Evolutionary conservation across 2,329 filamentous ascomycete species (phyloP).

Genomic region (Ophiocordyceps camponoti-leonardi): DNA sequence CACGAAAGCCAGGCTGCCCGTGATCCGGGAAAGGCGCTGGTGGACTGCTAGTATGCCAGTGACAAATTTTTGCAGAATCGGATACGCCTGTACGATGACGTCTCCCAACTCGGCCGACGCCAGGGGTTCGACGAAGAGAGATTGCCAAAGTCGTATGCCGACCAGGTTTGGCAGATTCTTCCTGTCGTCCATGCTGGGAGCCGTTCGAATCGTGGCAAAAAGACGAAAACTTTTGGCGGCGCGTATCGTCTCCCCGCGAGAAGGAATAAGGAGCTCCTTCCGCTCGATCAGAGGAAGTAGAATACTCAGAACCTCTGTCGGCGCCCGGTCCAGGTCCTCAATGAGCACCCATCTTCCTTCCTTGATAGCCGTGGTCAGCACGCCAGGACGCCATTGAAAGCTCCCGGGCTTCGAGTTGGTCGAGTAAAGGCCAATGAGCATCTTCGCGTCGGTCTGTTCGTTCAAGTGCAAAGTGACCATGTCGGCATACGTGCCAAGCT

Average conservation of each 20-base stretch:
- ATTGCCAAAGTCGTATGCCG: slow-evolving; percentile 73
- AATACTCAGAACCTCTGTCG: slow-evolving; percentile 86
- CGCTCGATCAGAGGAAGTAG: slow-evolving; percentile 84
- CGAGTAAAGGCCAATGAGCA: slow-evolving; percentile 86
- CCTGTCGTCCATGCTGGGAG: slow-evolving; percentile 47
- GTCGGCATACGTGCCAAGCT: slow-evolving; percentile 58
- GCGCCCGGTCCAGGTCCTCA: slow-evolving; percentile 88
- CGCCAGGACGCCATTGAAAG: slow-evolving; percentile 83
- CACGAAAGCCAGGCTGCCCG: slow-evolving; percentile 24
- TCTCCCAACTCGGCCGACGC: slow-evolving; percentile 52
- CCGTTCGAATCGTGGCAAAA: slow-evolving; percentile 76
- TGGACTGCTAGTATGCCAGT: slow-evolving; percentile 43
- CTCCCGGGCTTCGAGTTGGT: slow-evolving; percentile 75
- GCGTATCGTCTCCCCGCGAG: slow-evolving; percentile 67
- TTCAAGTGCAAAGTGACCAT: slow-evolving; percentile 95
- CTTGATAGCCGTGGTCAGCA: slow-evolving; percentile 80
- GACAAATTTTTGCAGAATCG: slow-evolving; percentile 47
- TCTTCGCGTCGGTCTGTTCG: slow-evolving; percentile 95
- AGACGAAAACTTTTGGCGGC: slow-evolving; percentile 78
- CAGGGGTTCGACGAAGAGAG: slow-evolving; percentile 51
- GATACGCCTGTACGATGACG: slow-evolving; percentile 55
- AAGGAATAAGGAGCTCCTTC: slow-evolving; percentile 79
- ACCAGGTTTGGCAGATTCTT: slow-evolving; percentile 59
- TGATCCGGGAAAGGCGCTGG: slow-evolving; percentile 29
- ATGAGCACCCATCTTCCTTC: slow-evolving; percentile 96